These are phyloP conservation scores for Endocalyx cinctus DNA, from an alignment of 2,329 filamentous ascomycete species.

Conservation along the genomic window DNA sequence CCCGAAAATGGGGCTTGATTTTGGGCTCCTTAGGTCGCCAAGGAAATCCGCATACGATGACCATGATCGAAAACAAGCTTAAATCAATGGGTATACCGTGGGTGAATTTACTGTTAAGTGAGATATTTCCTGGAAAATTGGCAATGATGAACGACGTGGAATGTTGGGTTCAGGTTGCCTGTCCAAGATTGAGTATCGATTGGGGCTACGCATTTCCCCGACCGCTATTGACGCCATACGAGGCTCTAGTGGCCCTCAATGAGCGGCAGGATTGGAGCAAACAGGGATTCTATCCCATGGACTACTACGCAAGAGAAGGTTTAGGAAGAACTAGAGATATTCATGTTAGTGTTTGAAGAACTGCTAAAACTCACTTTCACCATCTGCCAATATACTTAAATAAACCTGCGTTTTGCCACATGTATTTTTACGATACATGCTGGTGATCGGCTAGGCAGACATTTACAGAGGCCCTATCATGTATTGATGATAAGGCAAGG, in stretches of 20 bases:
- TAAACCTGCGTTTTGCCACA: no score
- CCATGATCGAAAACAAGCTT: slow-evolving; percentile 76
- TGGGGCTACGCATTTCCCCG: slow-evolving; percentile 96
- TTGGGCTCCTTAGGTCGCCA: slow-evolving; percentile 88
- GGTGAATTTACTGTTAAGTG: slow-evolving; percentile 81
- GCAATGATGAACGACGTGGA: slow-evolving; percentile 92
- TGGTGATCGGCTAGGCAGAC: no score
- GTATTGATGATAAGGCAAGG: no score
- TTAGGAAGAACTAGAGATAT: slow-evolving; percentile 67
- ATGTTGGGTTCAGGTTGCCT: slow-evolving; percentile 97
- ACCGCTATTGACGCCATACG: slow-evolving; percentile 88
- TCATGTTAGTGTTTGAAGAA: no score
- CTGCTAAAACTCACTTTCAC: no score
- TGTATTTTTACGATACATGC: no score
- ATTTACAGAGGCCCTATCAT: no score
- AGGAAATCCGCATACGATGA: slow-evolving; percentile 90
- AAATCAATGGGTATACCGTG: slow-evolving; percentile 68
- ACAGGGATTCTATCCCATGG: slow-evolving; percentile 82
- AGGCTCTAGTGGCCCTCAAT: slow-evolving; percentile 86
- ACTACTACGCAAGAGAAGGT: slow-evolving; percentile 92
- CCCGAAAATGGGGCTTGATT: slow-evolving; percentile 91
- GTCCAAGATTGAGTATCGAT: slow-evolving; percentile 93
- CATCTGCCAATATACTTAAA: no score
- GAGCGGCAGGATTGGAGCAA: slow-evolving; percentile 70
- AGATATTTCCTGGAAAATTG: slow-evolving; percentile 95